Percentiles rank a stretch among this genome's conserved stretches.
Evolutionary conservation across 441 rosid genomes (phyloP).

Genomic region (Bruguiera hainesii): DNA sequence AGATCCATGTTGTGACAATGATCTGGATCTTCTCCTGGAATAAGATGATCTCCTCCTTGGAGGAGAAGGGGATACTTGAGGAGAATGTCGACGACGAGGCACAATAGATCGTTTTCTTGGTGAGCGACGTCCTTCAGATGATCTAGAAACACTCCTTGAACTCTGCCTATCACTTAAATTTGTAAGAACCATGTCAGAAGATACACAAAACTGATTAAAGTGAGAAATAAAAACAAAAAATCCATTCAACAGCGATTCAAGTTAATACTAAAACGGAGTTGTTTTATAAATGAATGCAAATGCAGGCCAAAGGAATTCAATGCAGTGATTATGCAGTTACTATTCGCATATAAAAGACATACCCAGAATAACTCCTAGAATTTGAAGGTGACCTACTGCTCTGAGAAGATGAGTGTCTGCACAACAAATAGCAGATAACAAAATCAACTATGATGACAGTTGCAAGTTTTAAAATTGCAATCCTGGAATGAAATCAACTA

Average conservation of each 20-base stretch:
- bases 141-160: slow-evolving; percentile 69
- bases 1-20: slow-evolving; percentile 21
- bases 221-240: neutral
- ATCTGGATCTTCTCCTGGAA: slow-evolving; percentile 37
- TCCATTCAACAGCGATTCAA: neutral
- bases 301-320: slow-evolving; percentile 10
- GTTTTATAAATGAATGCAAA: neutral
- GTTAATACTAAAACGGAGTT: neutral
- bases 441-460: neutral
- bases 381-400: slow-evolving; percentile 54
- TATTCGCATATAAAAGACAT: slow-evolving; percentile 19
- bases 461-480: too few relatives aligned
- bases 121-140: slow-evolving; percentile 41
- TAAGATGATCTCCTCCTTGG: slow-evolving; percentile 37
- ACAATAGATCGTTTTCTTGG: slow-evolving; percentile 42
- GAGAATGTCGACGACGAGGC: slow-evolving; percentile 38
- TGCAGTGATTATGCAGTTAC: neutral
- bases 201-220: neutral
- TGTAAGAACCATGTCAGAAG: slow-evolving; percentile 19
- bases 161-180: slow-evolving; percentile 39
- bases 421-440: slow-evolving; percentile 20
- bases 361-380: slow-evolving; percentile 64
- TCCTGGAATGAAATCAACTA: neutral
- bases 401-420: slow-evolving; percentile 53
- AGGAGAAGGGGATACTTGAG: slow-evolving; percentile 50